A percentile compares a stretch with the other conserved stretches of the same genome.
phyloP scores from a whole-genome alignment of 371 early-diverging fungal genomes.

The Coemansia sp. region DNA sequence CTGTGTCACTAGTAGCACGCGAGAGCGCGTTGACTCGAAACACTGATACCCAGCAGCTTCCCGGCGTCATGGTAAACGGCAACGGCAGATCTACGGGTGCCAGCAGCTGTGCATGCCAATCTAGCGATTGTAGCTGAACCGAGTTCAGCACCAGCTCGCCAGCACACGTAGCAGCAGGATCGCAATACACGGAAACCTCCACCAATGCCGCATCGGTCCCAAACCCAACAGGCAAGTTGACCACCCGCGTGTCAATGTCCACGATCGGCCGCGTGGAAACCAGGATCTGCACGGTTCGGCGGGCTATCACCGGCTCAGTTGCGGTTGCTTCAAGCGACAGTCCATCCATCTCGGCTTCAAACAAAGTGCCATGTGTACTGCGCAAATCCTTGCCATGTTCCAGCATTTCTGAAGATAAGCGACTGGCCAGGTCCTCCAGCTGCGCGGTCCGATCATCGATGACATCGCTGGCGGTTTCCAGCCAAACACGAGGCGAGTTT shows the following conservation, averaged over 20 bases:
- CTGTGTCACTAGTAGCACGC: neutral
- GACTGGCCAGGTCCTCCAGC: slow-evolving; percentile 36
- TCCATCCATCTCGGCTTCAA: neutral
- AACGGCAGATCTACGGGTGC: neutral
- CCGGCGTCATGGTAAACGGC: slow-evolving; percentile 12
- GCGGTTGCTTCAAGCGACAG: neutral
- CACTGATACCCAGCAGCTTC: slow-evolving; percentile 21
- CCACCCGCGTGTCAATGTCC: slow-evolving; percentile 11
- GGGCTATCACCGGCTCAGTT: neutral
- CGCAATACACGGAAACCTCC: slow-evolving; percentile 16
- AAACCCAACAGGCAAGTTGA: slow-evolving; percentile 24
- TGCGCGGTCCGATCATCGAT: slow-evolving; percentile 19
- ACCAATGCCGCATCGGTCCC: slow-evolving; percentile 32
- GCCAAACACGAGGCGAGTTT: neutral
- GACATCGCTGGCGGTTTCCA: neutral
- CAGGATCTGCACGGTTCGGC: slow-evolving; percentile 34
- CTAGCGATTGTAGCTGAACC: slow-evolving; percentile 9
- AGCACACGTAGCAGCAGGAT: neutral
- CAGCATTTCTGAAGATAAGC: slow-evolving; percentile 23
- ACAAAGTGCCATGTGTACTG: neutral
- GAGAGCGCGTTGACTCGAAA: slow-evolving; percentile 20
- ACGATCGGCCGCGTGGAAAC: slow-evolving; percentile 24
- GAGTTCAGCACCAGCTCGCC: slow-evolving; percentile 6
- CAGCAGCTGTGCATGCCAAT: slow-evolving; percentile 32
- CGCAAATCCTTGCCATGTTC: neutral